Base-by-base conservation (phyloP, 1,284 basidiomycete genomes). In the Ganoderma resinaceum region DNA sequence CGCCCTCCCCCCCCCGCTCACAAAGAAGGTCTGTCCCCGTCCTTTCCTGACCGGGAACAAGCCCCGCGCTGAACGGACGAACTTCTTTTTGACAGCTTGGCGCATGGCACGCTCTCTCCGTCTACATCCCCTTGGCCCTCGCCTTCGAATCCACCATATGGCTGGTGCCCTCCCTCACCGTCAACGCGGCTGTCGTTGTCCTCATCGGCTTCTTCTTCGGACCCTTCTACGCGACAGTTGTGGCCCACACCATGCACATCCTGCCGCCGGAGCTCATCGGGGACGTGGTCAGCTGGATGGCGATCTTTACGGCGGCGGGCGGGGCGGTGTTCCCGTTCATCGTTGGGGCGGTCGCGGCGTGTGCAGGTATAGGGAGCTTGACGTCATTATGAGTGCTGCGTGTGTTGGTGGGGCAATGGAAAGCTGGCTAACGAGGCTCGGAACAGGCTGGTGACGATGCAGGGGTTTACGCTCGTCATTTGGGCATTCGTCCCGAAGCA, bases 291-390 rank as follows among this genome's bases (percentile, higher is more conserved):
- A 46, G 43, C 43, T 46, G 43, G 43, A 46, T 46, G 18, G n/a
- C 43, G 43, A 46, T 46, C 43, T 9, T 46, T n/a, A 46, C 43
- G n/a, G n/a, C 43, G 7, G 9, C n/a, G 6, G 87, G 89, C 3
- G 83, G 82, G 18, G 88, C 89, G 0, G 69, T 84, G 18, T 70
- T 89, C n/a, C 88, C 89, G 6, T 89, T 89, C 75, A 79, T 88
- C 61, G 87, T 86, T 0, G 88, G 88, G 26, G 82, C 84, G 0
- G 80, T 90, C n/a, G 85, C 87, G 1, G 80, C 80, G 23, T 81
- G 75, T 66, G 79, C 81, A 23, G 86, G 87, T 0, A 89, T 90
- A 40, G 76, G 76, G 37, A 81, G 80, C 64, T 73, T 90, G 70
- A 87, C 89, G 69, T 89, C 89, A 9, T 70, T 90, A 86, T 89